Evolutionary conservation across 257 asterid species (phyloP).

Genomic region (Solanum virginianum): DNA sequence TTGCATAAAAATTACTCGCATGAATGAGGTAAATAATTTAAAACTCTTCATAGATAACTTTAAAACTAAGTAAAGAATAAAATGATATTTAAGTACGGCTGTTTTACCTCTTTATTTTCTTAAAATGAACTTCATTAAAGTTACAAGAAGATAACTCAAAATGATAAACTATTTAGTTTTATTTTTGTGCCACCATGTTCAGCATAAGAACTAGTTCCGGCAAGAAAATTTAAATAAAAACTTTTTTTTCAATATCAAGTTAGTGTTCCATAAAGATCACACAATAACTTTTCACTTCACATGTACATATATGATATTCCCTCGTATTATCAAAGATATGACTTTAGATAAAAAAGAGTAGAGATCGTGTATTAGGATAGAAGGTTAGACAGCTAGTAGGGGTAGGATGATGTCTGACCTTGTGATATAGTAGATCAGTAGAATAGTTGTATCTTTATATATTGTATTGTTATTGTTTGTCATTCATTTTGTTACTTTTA

Average conservation of each 20-base stretch:
- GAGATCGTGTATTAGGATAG: too few species aligned
- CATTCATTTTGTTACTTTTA: too few species aligned
- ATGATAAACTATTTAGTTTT: background rate
- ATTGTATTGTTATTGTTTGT: too few species aligned
- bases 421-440: too few species aligned
- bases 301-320: conserved; percentile 11
- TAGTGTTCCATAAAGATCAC: background rate
- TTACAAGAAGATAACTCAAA: background rate
- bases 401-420: too few species aligned
- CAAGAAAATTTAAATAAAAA: background rate
- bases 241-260: background rate
- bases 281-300: conserved; percentile 13
- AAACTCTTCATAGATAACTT: background rate
- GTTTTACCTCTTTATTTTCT: conserved; percentile 12
- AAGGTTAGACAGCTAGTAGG: too few species aligned
- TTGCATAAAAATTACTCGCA: background rate
- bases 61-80: background rate
- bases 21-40: background rate
- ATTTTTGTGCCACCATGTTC: background rate
- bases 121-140: conserved; percentile 19
- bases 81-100: conserved; percentile 13
- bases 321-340: background rate
- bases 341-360: too few species aligned
- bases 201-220: conserved; percentile 14
- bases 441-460: too few species aligned